Conservation (phyloP, 176 grass and related monocot species). For the Carex parvula region DNA sequence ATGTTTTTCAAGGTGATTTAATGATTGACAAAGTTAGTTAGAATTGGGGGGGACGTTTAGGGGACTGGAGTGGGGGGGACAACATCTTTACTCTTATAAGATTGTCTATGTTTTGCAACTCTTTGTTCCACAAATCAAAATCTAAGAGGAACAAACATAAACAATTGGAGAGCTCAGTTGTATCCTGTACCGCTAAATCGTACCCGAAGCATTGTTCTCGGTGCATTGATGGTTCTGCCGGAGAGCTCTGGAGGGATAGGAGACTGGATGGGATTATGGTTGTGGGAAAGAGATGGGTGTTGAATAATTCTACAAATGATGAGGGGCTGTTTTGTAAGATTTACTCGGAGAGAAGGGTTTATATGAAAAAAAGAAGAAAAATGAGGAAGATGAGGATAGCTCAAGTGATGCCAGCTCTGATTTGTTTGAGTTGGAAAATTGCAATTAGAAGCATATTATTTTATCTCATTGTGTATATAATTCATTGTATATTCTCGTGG, state of each 20-base stretch:
- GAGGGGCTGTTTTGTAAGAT: background rate
- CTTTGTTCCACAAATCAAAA: constrained; percentile 4
- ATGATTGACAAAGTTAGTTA: no score
- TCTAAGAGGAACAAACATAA: constrained; percentile 20
- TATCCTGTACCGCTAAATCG: background rate
- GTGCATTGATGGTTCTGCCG: constrained; percentile 7
- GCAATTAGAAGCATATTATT: background rate
- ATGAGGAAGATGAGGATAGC: background rate
- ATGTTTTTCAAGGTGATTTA: no score
- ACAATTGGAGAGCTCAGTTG: background rate
- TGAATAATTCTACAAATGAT: constrained; percentile 15
- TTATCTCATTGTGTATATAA: background rate
- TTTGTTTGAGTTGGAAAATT: constrained; percentile 26
- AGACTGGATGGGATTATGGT: constrained; percentile 21
- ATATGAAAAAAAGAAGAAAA: background rate
- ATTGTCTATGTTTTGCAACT: constrained; percentile 3
- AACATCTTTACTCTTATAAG: no score
- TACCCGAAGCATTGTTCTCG: background rate
- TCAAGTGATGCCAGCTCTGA: constrained; percentile 21
- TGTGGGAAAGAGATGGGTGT: constrained; percentile 24
- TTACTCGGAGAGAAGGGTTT: background rate
- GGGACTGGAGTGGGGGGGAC: no score
- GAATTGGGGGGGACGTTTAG: no score
- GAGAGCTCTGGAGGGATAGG: no score
- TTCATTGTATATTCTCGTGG: no score